Conservation (phyloP, 2,329 filamentous ascomycete genomes). For the Colletotrichum gigasporum region DNA sequence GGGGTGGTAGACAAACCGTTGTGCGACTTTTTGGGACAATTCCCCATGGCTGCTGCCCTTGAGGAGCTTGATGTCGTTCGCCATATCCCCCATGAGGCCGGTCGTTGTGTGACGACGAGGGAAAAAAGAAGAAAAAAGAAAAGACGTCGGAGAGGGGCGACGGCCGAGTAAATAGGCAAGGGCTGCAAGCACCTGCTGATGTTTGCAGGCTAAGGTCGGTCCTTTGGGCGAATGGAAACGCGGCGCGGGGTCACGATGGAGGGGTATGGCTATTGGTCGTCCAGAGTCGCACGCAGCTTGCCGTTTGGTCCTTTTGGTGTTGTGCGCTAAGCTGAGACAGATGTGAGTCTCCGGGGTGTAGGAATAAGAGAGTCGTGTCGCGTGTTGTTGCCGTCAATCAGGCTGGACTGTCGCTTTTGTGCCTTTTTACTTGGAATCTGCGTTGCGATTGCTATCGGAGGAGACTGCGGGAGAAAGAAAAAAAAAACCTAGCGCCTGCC, state of each 20-base stretch:
- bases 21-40: slow-evolving; percentile 43
- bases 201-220: slow-evolving; percentile 21
- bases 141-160: slow-evolving; percentile 8
- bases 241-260: slow-evolving; percentile 32
- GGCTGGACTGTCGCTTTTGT: background rate
- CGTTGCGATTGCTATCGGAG: slow-evolving; percentile 6
- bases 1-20: slow-evolving; percentile 33
- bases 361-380: background rate
- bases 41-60: slow-evolving; percentile 46
- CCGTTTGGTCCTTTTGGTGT: background rate
- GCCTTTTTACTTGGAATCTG: background rate
- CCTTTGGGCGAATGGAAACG: slow-evolving; percentile 27
- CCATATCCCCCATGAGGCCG: slow-evolving; percentile 39
- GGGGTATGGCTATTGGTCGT: slow-evolving; percentile 26
- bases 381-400: background rate
- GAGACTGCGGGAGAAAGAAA: background rate
- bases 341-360: background rate
- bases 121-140: background rate
- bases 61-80: slow-evolving; percentile 50
- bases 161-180: slow-evolving; percentile 13
- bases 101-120: slow-evolving; percentile 29
- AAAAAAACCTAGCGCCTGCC: slow-evolving; percentile 8
- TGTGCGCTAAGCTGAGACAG: slow-evolving; percentile 2
- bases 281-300: background rate
- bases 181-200: slow-evolving; percentile 22